Conservation (phyloP, 306 rosid genomes). For the Mucuna pruriens region DNA sequence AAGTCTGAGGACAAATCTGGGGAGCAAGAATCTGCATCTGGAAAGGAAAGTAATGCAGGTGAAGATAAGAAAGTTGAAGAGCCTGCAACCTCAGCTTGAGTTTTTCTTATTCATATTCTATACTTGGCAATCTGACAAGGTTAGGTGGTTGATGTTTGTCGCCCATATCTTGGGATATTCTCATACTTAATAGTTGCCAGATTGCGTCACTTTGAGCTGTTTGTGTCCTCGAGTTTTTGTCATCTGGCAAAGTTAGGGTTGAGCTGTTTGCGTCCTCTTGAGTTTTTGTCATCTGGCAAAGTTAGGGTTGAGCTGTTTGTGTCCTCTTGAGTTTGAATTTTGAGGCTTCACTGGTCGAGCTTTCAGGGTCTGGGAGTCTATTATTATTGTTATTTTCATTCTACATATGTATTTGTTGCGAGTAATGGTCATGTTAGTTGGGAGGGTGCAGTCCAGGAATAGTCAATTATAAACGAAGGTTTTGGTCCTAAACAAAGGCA, state of each 20-base stretch:
- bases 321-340: slow-evolving; percentile 57
- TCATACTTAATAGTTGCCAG: slow-evolving; percentile 47
- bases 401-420: slow-evolving; percentile 42
- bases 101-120: slow-evolving; percentile 36
- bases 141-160: slow-evolving; percentile 46
- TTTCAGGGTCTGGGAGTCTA: slow-evolving; percentile 53
- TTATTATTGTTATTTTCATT: slow-evolving; percentile 40
- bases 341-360: slow-evolving; percentile 52
- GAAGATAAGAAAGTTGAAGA: slow-evolving; percentile 62
- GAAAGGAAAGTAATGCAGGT: slow-evolving; percentile 43
- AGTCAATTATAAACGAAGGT: slow-evolving; percentile 38
- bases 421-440: slow-evolving; percentile 42
- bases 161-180: slow-evolving; percentile 47
- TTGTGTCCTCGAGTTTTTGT: slow-evolving; percentile 54
- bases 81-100: slow-evolving; percentile 62
- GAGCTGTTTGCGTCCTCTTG: slow-evolving; percentile 48
- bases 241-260: slow-evolving; percentile 52
- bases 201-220: slow-evolving; percentile 49
- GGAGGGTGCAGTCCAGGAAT: slow-evolving; percentile 36
- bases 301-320: slow-evolving; percentile 47
- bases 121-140: slow-evolving; percentile 52
- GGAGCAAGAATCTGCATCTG: slow-evolving; percentile 45
- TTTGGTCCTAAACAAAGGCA: no score
- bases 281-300: slow-evolving; percentile 55
- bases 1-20: slow-evolving; percentile 52